Evolutionary conservation across 768 basidiomycete species (phyloP).

Genomic region (Dioszegia aurantiaca): DNA sequence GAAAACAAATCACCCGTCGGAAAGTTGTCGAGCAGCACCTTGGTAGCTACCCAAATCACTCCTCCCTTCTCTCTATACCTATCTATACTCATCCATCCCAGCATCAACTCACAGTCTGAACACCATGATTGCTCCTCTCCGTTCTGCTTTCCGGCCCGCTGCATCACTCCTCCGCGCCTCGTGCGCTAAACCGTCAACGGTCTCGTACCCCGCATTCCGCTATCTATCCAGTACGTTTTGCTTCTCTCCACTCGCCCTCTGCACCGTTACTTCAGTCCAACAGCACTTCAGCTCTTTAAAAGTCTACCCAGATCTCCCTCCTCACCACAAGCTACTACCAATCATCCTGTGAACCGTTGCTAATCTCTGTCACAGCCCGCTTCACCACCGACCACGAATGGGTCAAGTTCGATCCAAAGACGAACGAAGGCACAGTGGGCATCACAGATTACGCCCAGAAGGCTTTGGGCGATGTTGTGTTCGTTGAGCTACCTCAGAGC

Average conservation of each 20-base stretch:
- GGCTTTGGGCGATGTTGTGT: constrained; percentile 92
- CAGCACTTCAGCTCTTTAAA: too few relatives aligned
- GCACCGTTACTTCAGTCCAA: too few relatives aligned
- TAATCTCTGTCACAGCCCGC: constrained; percentile 51
- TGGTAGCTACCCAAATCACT: too few relatives aligned
- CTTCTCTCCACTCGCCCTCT: too few relatives aligned
- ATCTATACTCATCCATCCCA: neutral
- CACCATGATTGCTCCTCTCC: constrained; percentile 11
- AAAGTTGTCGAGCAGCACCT: too few relatives aligned
- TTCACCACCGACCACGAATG: constrained; percentile 89
- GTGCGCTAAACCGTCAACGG: neutral
- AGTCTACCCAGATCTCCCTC: too few relatives aligned
- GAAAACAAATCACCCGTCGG: neutral
- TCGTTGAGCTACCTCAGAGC: constrained; percentile 77
- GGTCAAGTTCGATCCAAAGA: constrained; percentile 71
- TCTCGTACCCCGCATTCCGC: constrained; percentile 10
- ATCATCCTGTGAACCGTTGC: too few relatives aligned
- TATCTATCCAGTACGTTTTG: constrained; percentile 14
- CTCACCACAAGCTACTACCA: too few relatives aligned
- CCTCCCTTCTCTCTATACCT: neutral
- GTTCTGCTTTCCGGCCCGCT: constrained; percentile 9
- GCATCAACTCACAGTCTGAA: too few relatives aligned
- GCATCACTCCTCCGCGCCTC: neutral
- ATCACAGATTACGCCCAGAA: constrained; percentile 92
- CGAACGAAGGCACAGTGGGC: constrained; percentile 72